Percentiles rank a stretch among this genome's conserved stretches.
Conservation (phyloP, 192 early-diverging fungal genomes). For the Physocladia obscura region DNA sequence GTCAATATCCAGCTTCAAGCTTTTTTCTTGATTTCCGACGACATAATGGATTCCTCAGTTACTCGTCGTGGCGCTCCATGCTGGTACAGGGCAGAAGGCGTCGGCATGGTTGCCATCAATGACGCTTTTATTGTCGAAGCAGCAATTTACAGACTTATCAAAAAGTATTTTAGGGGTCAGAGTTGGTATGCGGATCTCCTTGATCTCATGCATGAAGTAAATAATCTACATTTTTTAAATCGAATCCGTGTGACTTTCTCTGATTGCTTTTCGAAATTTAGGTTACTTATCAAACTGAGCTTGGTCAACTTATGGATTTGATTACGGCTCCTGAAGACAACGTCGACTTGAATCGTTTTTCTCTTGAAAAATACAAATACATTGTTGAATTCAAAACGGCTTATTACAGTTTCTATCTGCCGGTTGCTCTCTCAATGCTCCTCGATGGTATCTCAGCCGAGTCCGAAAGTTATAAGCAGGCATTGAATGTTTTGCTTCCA, state of each 20-base stretch:
- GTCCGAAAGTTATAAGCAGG: constrained; percentile 71
- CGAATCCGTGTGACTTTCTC: not conserved
- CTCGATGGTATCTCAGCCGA: constrained; percentile 85
- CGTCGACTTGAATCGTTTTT: constrained; percentile 89
- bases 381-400: constrained; percentile 99
- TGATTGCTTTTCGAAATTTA: not conserved
- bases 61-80: constrained; percentile 96
- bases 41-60: constrained; percentile 96
- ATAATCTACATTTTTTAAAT: not conserved
- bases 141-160: constrained; percentile 88
- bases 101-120: constrained; percentile 92
- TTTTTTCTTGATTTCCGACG: constrained; percentile 96
- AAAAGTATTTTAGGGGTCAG: constrained; percentile 87
- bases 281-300: constrained; percentile 92
- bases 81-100: constrained; percentile 86
- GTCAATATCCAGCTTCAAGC: constrained; percentile 79
- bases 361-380: constrained; percentile 84
- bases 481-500: constrained; percentile 84
- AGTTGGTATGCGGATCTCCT: constrained; percentile 88
- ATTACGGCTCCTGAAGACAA: constrained; percentile 97
- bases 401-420: constrained; percentile 99
- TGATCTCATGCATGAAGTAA: constrained; percentile 87
- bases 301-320: constrained; percentile 96
- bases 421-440: constrained; percentile 89
- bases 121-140: constrained; percentile 92